A percentile compares a stretch with the other conserved stretches of the same genome.
Conservation (phyloP, 305 asterid species). For the Fraxinus greggii region DNA sequence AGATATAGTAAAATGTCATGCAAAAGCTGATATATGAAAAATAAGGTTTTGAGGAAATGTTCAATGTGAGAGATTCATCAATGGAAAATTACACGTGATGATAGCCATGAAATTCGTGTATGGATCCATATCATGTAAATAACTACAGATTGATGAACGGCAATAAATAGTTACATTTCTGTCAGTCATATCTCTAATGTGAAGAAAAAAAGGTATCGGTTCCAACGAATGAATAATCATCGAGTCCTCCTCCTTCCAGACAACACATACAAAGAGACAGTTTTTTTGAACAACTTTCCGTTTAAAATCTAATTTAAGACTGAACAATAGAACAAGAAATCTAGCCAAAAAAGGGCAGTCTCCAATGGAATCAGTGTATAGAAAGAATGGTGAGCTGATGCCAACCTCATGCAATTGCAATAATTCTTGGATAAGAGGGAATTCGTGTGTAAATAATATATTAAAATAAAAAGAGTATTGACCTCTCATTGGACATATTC, state of each 20-base stretch:
- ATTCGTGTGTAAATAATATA: conserved; percentile 26
- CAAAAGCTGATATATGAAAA: neutral
- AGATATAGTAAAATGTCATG: neutral
- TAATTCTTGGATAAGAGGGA: conserved; percentile 19
- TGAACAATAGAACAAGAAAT: neutral
- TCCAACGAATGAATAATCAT: no score
- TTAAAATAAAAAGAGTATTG: conserved; percentile 40
- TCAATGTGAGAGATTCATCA: neutral
- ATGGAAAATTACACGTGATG: neutral
- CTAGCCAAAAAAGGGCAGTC: neutral
- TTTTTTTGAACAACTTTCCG: no score
- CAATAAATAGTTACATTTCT: neutral
- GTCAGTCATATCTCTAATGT: neutral
- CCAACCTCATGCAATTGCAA: neutral
- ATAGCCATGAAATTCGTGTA: neutral
- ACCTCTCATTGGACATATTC: conserved; percentile 19
- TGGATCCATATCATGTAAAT: neutral
- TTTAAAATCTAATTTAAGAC: neutral
- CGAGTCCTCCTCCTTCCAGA: no score
- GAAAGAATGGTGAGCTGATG: neutral
- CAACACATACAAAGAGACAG: no score
- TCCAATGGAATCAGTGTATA: neutral
- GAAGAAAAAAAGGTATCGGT: no score
- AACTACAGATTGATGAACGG: neutral
- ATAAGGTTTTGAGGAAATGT: neutral